Conservation (phyloP, 2,329 filamentous ascomycete genomes). For the Cadophora sp. region DNA sequence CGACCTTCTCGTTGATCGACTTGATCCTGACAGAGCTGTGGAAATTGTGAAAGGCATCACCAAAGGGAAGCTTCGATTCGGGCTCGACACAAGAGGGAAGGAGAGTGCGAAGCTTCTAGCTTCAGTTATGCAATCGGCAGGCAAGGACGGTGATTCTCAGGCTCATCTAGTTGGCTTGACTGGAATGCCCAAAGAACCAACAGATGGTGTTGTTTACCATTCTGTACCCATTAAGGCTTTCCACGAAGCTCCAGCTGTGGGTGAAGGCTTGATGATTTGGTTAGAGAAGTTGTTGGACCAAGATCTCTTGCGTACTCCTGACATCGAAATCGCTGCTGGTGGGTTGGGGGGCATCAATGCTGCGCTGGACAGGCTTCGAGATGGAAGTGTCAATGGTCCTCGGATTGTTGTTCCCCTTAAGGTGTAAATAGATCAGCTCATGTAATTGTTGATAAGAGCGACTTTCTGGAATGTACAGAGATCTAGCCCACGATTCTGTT, state of each 20-base stretch:
- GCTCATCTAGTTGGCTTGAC: constrained; percentile 72
- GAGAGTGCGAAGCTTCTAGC: constrained; percentile 65
- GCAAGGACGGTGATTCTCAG: constrained; percentile 32
- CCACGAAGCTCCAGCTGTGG: constrained; percentile 70
- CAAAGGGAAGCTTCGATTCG: constrained; percentile 65
- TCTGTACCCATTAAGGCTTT: constrained; percentile 77
- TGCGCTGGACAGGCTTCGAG: constrained; percentile 69
- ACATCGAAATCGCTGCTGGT: constrained; percentile 68
- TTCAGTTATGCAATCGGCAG: constrained; percentile 33
- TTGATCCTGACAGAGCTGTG: constrained; percentile 69
- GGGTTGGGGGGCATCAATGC: constrained; percentile 72
- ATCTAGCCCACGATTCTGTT: too few species aligned
- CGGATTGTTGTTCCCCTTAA: constrained; percentile 64
- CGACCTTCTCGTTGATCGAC: constrained; percentile 73
- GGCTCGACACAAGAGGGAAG: constrained; percentile 70
- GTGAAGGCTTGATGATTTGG: constrained; percentile 69
- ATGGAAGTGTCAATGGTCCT: constrained; percentile 71
- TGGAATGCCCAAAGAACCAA: constrained; percentile 64
- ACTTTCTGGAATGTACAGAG: too few species aligned
- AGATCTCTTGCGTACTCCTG: constrained; percentile 62
- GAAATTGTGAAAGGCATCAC: constrained; percentile 68
- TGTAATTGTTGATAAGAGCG: too few species aligned
- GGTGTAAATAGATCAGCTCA: neutral
- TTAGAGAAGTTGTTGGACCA: constrained; percentile 68
- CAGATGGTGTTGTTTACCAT: constrained; percentile 38